Base-by-base conservation (phyloP, 441 rosid species). In the California macrophylla region DNA sequence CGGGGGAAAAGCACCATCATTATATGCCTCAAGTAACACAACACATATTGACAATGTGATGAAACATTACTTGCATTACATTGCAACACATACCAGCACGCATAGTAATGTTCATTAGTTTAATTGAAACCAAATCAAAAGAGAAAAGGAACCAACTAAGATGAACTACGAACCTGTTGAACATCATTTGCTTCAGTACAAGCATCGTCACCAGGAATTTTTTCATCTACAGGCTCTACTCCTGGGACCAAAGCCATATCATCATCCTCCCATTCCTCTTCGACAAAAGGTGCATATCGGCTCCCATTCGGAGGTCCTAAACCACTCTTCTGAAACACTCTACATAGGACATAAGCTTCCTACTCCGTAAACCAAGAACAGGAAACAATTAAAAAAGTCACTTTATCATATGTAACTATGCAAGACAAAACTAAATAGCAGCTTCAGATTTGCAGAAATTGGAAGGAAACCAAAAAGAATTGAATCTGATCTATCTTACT, bases 261-360 rank as follows among this genome's bases (percentile, higher is more conserved):
- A 50, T 72, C 84, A 76, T 88, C 93, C 72, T 86, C 85, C 97
- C 97, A 91, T 79, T 93, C 98, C 70, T 88, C 94, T 81, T 93
- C 98, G 30, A 89, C 16, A 70, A 91, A 91, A 1, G 95, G 96
- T 0, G 98, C 98, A 82, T 91, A 89, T 20, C 96, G 89, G 70
- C 87, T 86, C 72, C 92, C 96, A 56, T 80, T 87, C 4, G 97
- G 98, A 45, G 97, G 96, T 66, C 98, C 98, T 69, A 91, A 85
- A 75, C 87, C 87, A 67, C 87, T 87, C 89, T 91, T 93, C 79
- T 85, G 95, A 70, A 93, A 93, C 66, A 91, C 86, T 83, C 92
- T 86, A 80, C 98, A 91, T 25, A 91, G 83, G 38, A 91, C 98
- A 79, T 87, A 93, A 0, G 86, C 78, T 58, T 87, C 93, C 79